Conservation (phyloP, 2,329 filamentous ascomycete species). For the Pseudogymnoascus sp. region DNA sequence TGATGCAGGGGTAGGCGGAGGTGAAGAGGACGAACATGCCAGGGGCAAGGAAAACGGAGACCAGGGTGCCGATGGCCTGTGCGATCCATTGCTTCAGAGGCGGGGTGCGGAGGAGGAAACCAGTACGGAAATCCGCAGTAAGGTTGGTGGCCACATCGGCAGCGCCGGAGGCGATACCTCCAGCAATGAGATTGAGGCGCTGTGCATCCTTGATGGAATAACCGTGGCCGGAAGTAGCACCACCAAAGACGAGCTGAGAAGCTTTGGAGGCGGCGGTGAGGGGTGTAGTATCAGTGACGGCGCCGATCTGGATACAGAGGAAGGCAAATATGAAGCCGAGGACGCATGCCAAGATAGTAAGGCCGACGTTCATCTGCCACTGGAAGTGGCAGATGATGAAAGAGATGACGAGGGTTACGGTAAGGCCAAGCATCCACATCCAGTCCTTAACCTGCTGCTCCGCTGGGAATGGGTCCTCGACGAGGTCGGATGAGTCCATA, state of each 20-base stretch:
- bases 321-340: constrained; percentile 56
- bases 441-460: constrained; percentile 44
- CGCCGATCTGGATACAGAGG: constrained; percentile 53
- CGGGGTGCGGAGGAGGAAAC: constrained; percentile 58
- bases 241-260: constrained; percentile 61
- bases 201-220: constrained; percentile 47
- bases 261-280: constrained; percentile 62
- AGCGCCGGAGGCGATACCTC: constrained; percentile 48
- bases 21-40: constrained; percentile 63
- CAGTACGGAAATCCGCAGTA: constrained; percentile 58
- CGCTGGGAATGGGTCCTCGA: constrained; percentile 43
- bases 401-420: constrained; percentile 42
- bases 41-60: constrained; percentile 60
- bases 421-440: constrained; percentile 44
- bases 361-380: constrained; percentile 49
- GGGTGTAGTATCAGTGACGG: constrained; percentile 55
- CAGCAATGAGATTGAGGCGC: constrained; percentile 58
- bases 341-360: constrained; percentile 48
- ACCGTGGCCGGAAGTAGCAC: constrained; percentile 49
- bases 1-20: constrained; percentile 62
- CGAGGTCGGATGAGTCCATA: constrained; percentile 30
- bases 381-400: constrained; percentile 45
- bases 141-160: constrained; percentile 48
- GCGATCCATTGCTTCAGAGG: constrained; percentile 61
- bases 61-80: constrained; percentile 53